Conservation (phyloP, 2,329 filamentous ascomycete genomes). For the Claviceps sp. region DNA sequence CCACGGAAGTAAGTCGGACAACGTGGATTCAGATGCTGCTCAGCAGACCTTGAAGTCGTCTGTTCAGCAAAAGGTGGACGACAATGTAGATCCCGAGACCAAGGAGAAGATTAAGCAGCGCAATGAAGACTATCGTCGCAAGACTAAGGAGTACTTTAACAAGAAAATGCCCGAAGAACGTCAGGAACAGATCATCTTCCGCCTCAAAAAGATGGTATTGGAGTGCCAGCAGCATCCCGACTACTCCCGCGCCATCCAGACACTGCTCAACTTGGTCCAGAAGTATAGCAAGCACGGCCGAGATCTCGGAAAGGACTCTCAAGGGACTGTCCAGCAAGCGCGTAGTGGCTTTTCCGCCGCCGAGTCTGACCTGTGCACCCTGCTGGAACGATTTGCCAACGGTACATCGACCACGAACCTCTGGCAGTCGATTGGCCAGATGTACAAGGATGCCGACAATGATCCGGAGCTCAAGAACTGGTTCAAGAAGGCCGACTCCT, state of each 20-base stretch:
- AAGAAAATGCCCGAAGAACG: constrained; percentile 87
- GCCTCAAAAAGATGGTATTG: constrained; percentile 92
- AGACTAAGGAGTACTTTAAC: constrained; percentile 60
- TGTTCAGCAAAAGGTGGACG: constrained; percentile 42
- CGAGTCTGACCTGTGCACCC: constrained; percentile 62
- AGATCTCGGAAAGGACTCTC: constrained; percentile 47
- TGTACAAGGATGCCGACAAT: constrained; percentile 76
- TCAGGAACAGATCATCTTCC: constrained; percentile 81
- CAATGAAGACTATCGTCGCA: constrained; percentile 29
- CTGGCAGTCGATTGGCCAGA: constrained; percentile 68
- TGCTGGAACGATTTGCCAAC: constrained; percentile 94
- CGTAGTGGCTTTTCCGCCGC: constrained; percentile 55
- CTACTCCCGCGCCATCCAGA: constrained; percentile 84
- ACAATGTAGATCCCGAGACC: constrained; percentile 55
- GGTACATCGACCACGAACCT: constrained; percentile 79
- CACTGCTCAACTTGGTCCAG: constrained; percentile 71
- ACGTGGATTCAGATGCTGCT: constrained; percentile 31
- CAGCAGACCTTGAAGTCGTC: constrained; percentile 22
- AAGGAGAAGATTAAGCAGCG: constrained; percentile 32
- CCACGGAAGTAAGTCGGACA: constrained; percentile 32
- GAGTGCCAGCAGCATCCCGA: constrained; percentile 94
- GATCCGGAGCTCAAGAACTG: constrained; percentile 79
- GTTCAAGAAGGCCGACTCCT: constrained; percentile 69
- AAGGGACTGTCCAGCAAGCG: constrained; percentile 59
- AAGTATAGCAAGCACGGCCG: constrained; percentile 68